Percentiles rank a stretch among this genome's conserved stretches.
Conservation (phyloP, 2,329 filamentous ascomycete genomes). For the Ophiosphaerella narmari region DNA sequence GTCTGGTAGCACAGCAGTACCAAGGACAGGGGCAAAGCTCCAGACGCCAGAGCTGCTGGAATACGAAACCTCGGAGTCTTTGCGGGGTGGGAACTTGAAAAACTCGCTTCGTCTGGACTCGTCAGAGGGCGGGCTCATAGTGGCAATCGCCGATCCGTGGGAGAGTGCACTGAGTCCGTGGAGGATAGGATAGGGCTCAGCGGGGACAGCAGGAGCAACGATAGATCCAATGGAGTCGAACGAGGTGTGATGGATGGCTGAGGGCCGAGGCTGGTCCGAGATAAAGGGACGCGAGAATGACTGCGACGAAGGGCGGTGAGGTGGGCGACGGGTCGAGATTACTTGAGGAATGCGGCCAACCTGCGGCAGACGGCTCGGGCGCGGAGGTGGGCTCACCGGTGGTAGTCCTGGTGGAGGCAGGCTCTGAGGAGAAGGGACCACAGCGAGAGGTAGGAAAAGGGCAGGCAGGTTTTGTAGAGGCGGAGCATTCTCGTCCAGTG, state of each 20-base stretch:
- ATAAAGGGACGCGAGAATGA: conserved; percentile 86
- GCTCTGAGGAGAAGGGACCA: conserved; percentile 7
- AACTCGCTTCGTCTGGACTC: conserved; percentile 63
- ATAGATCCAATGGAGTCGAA: conserved; percentile 37
- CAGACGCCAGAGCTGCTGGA: conserved; percentile 69
- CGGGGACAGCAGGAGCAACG: conserved; percentile 32
- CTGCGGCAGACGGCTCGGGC: conserved; percentile 72
- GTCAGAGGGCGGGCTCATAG: conserved; percentile 35
- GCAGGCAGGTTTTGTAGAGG: conserved; percentile 1
- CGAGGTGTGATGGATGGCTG: conserved; percentile 36
- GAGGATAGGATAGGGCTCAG: conserved; percentile 42
- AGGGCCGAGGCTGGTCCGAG: conserved; percentile 50
- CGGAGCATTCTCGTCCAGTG: conserved; percentile 9
- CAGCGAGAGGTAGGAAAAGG: neutral
- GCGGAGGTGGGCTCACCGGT: conserved; percentile 41
- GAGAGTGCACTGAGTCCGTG: conserved; percentile 40
- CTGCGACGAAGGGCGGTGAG: conserved; percentile 69
- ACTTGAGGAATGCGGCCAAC: conserved; percentile 87
- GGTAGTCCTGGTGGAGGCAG: conserved; percentile 31
- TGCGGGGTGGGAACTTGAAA: conserved; percentile 72
- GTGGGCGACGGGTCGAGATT: conserved; percentile 66
- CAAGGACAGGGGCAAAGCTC: conserved; percentile 60
- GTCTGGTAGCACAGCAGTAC: conserved; percentile 67
- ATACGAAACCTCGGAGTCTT: conserved; percentile 69
- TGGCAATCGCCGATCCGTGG: conserved; percentile 47